Percentiles rank a stretch among this genome's conserved stretches.
These are phyloP conservation scores for Intubia oerlemansii DNA, from an alignment of 2,329 filamentous ascomycete genomes.

Conservation along the genomic window DNA sequence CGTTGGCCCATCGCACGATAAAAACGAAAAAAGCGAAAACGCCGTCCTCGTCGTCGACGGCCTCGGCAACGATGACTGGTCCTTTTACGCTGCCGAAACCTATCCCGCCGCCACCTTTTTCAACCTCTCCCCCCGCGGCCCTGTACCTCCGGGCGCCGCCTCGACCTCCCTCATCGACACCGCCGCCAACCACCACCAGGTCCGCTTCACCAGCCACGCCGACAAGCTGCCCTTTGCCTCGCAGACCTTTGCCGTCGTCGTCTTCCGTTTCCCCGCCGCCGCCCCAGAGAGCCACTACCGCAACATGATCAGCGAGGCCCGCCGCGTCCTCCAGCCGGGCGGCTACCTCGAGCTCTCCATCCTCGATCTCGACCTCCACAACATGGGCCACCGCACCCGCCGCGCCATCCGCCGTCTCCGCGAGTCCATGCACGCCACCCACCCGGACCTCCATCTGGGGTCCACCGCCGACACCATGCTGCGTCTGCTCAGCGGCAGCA, in stretches of 20 bases:
- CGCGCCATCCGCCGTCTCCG: constrained; percentile 50
- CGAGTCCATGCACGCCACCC: constrained; percentile 40
- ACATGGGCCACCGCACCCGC: constrained; percentile 55
- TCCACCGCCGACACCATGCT: constrained; percentile 40
- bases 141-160: constrained; percentile 20
- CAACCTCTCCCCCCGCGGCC: constrained; percentile 43
- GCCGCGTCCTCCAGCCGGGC: constrained; percentile 55
- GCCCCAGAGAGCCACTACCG: constrained; percentile 47
- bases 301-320: constrained; percentile 52
- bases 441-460: constrained; percentile 37
- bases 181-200: constrained; percentile 54
- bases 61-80: constrained; percentile 76
- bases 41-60: constrained; percentile 60
- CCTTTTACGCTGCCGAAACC: constrained; percentile 64
- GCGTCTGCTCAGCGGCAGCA: constrained; percentile 40
- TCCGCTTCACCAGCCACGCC: constrained; percentile 40
- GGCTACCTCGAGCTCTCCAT: constrained; percentile 63
- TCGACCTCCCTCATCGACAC: constrained; percentile 27
- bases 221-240: constrained; percentile 54
- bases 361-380: constrained; percentile 60
- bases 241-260: constrained; percentile 54
- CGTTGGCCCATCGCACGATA: constrained; percentile 29
- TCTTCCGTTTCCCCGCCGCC: constrained; percentile 55
- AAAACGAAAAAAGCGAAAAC: not conserved
- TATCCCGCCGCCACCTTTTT: constrained; percentile 58